Base-by-base conservation (phyloP, 2,329 filamentous ascomycete genomes). In the Botrytis sinoallii region DNA sequence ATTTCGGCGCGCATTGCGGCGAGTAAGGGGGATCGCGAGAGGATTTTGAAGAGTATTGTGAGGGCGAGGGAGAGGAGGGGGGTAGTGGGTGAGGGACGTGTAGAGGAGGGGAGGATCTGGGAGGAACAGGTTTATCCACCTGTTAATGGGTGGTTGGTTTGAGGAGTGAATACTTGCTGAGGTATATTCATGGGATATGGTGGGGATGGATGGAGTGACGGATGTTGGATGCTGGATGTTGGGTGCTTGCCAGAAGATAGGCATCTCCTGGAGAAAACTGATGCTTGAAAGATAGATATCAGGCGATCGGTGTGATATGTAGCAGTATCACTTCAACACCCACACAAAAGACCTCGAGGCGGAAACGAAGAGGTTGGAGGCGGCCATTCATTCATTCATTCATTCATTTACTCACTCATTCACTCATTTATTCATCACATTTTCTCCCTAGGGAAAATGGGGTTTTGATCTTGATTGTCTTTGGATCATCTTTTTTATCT, bases 81-180 rank as follows among this genome's bases (percentile, higher is more conserved):
- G 1, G 16, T 42, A 18, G 10, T n/a, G 3, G 25, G 38, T 4
- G 48, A 29, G 1, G 38, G 5, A 25, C 4, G 35, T 4, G 8
- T 9, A 3, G 20, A 29, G 38, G 61, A 44, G 8, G n/a, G 66
- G 3, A 32, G 38, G 3, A n/a, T 69, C 1, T 69, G 48, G 66
- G 66, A 69, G 48, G 66, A 69, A 57, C 66, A 69, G 38, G 38
- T 69, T 32, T 69, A 69, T 32, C 66, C 66, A 2, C 66, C 66
- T 22, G 12, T 69, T 18, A 14, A 12, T 20, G 66, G 48, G 38
- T 42, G 48, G 48, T 69, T 69, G 38, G 48, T 69, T 44, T 69
- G 66, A 69, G 18, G 42, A 9, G 12, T 18, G 48, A 55, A 7
- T 10, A 25, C 2, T 2, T 63, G 61, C 9, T n/a, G 25, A 10